Conservation (phyloP, 805 yeast species). For the Komagataella ulmi region DNA sequence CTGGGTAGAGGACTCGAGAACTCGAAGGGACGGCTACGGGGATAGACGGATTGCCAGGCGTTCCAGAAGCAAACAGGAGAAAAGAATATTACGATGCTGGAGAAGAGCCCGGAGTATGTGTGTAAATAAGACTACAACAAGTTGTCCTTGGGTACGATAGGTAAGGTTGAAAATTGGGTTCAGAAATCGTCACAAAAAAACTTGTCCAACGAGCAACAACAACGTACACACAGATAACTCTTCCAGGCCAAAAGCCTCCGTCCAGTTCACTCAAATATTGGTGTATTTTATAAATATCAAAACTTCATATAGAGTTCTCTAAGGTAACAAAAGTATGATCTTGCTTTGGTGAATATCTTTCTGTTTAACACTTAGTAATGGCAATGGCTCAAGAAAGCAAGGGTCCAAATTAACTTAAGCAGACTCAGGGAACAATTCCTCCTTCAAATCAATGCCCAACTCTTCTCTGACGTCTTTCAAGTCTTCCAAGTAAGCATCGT, state of each 20-base stretch:
- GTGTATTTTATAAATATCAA: background rate
- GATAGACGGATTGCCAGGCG: background rate
- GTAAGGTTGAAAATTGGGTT: too few relatives aligned
- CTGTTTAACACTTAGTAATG: background rate
- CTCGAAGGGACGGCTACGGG: background rate
- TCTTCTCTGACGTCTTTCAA: slow-evolving; percentile 84
- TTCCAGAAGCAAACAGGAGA: background rate
- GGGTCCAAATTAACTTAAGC: slow-evolving; percentile 2
- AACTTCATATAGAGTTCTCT: background rate
- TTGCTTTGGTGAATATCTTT: background rate
- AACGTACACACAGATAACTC: too few relatives aligned
- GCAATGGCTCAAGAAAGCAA: background rate
- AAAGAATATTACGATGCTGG: too few relatives aligned
- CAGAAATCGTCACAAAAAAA: too few relatives aligned
- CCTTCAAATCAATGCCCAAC: slow-evolving; percentile 87
- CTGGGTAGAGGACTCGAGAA: background rate
- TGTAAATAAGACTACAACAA: too few relatives aligned
- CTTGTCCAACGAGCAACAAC: too few relatives aligned
- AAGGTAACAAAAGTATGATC: background rate
- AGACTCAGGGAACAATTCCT: slow-evolving; percentile 54
- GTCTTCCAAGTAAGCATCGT: slow-evolving; percentile 91
- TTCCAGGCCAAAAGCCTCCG: background rate
- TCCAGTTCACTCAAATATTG: background rate
- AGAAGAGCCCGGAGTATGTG: too few relatives aligned
- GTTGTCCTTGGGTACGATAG: too few relatives aligned